These are phyloP conservation scores for Hirschioporus abietinus DNA, from an alignment of 768 basidiomycete species.

Conservation along the genomic window DNA sequence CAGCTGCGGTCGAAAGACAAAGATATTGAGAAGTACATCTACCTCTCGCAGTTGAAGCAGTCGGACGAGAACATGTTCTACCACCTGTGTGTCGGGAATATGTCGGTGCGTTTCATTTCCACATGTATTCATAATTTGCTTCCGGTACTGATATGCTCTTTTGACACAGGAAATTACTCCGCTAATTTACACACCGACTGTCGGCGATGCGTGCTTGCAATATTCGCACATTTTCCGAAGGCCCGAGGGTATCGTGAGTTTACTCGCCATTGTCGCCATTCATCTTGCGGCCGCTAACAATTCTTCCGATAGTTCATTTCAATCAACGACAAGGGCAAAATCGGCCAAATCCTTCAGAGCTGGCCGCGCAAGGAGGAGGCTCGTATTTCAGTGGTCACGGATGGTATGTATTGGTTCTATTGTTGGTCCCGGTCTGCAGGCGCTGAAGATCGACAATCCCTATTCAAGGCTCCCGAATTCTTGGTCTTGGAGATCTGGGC, in stretches of 20 bases:
- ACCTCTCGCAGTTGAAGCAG: conserved; percentile 68
- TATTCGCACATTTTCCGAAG: conserved; percentile 74
- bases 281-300: conserved; percentile 17
- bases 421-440: conserved; percentile 29
- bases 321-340: conserved; percentile 77
- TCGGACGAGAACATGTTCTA: conserved; percentile 76
- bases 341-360: conserved; percentile 60
- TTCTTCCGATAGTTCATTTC: conserved; percentile 55
- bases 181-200: conserved; percentile 88
- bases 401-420: conserved; percentile 45
- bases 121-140: neutral
- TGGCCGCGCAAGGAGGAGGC: conserved; percentile 72
- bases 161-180: conserved; percentile 53
- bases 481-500: conserved; percentile 82
- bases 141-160: conserved; percentile 1
- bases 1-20: conserved; percentile 74
- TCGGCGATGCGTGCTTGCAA: conserved; percentile 85
- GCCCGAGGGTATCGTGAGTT: conserved; percentile 62
- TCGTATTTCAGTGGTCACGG: conserved; percentile 90
- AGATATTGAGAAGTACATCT: conserved; percentile 81
- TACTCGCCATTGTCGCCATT: neutral
- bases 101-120: conserved; percentile 42
- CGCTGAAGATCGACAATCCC: conserved; percentile 3
- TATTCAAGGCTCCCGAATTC: conserved; percentile 70
- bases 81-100: conserved; percentile 62